Conservation (phyloP, 2,329 filamentous ascomycete species). For the Fusarium solani-melongenae region DNA sequence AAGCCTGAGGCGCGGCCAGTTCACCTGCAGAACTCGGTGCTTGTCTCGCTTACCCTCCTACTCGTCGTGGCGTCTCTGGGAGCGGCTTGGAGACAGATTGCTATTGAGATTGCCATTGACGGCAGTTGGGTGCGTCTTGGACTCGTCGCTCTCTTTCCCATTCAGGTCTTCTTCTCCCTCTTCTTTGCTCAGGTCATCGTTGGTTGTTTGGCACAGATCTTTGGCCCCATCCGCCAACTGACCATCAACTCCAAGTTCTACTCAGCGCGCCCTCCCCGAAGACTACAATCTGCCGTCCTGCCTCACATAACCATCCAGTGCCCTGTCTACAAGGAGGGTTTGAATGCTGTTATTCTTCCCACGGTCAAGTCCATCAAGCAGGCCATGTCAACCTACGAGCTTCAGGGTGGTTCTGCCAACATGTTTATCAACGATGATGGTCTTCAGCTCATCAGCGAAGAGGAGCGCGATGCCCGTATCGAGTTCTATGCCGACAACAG, state of each 20-base stretch:
- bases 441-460: constrained; percentile 73
- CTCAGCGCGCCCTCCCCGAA: constrained; percentile 75
- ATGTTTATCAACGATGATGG: constrained; percentile 83
- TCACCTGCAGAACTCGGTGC: constrained; percentile 75
- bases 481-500: constrained; percentile 77
- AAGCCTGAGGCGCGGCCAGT: constrained; percentile 73
- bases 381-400: constrained; percentile 80
- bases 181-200: constrained; percentile 85
- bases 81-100: constrained; percentile 75
- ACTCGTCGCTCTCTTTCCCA: constrained; percentile 72
- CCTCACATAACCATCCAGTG: constrained; percentile 87
- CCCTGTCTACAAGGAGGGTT: constrained; percentile 88
- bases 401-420: constrained; percentile 82
- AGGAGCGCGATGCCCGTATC: constrained; percentile 71
- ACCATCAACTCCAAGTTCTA: constrained; percentile 84
- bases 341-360: constrained; percentile 78
- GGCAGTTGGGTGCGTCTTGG: constrained; percentile 70
- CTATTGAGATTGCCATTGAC: constrained; percentile 75
- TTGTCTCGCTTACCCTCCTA: constrained; percentile 74
- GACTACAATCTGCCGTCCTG: constrained; percentile 66
- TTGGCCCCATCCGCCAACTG: constrained; percentile 80
- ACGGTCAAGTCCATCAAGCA: constrained; percentile 83
- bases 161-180: constrained; percentile 84
- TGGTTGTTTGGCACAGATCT: constrained; percentile 78
- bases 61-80: constrained; percentile 75